Evolutionary conservation across 2,329 filamentous ascomycete genomes (phyloP), one percentile per base, ranked within the genome.

Genomic region (Aspergillus arachidicola): DNA sequence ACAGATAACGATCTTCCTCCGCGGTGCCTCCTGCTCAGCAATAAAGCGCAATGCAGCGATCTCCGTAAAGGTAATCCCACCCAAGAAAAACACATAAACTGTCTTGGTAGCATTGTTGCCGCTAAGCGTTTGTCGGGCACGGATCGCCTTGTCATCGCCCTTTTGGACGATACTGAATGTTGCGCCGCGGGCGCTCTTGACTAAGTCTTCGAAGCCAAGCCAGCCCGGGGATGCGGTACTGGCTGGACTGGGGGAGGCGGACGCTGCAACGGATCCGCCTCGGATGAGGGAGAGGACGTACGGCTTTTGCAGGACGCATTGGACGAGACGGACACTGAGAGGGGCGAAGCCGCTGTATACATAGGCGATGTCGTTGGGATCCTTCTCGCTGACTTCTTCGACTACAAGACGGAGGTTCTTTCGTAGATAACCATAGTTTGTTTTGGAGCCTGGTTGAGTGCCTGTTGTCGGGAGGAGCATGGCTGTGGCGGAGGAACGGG

Each of bases 301-400:
- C 61, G 92, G 88, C 77, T 99, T 99, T 76, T 98, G 94, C 55
- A 99, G 80, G 57, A 98, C 87, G 74, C 92, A 95, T 78, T 99
- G 96, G 6, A 99, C 90, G 5, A 99, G 86, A 19, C 95, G 89
- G 59, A 98, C 87, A 51, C 92, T 96, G 14, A 99, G 85, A 0
- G 95, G 96, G 5, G 96, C 95, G 75, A 98, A 99, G 58, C 95
- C 96, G 67, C 92, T 96, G 79, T 98, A 99, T 12, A 97, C 94
- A 73, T 99, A 99, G n/a, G 94, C 91, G 65, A 98, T 90, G 71
- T 99, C 95, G 72, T 95, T 92, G 3, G 95, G 95, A 54, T 96
- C 91, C 63, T 95, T 89, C 78, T 99, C 95, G 74, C 96, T 94
- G 45, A 99, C 94, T 75, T 98, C 95, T 75, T 99, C 95, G 61